A percentile compares a stretch with the other conserved stretches of the same genome.
Conservation (phyloP, 192 early-diverging fungal species). For the Neocallimastix lanati region DNA sequence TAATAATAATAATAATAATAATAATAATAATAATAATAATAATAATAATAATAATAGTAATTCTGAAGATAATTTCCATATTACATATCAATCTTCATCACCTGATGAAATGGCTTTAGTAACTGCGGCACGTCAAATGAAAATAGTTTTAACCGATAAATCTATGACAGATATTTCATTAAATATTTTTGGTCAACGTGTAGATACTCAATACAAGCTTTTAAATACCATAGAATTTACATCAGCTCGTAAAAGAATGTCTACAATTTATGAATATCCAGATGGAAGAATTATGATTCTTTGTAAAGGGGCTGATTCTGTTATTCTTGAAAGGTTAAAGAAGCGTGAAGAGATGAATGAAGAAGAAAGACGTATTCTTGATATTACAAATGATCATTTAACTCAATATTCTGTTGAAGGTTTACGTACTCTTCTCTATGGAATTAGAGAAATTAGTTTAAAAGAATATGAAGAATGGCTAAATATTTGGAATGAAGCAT, state of each 20-base stretch:
- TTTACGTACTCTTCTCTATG: conserved; percentile 65
- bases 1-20: conserved; percentile 3
- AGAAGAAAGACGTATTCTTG: neutral
- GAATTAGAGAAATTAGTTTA: conserved; percentile 39
- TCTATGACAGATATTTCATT: conserved; percentile 8
- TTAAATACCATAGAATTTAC: conserved; percentile 72
- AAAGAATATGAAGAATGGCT: conserved; percentile 32
- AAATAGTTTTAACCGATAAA: conserved; percentile 43
- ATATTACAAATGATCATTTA: neutral
- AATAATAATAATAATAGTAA: too few species aligned
- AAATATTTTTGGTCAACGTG: conserved; percentile 8
- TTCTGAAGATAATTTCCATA: conserved; percentile 20
- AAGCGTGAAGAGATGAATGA: conserved; percentile 11
- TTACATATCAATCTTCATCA: conserved; percentile 58
- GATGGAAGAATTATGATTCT: conserved; percentile 58
- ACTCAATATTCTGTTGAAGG: conserved; percentile 27
- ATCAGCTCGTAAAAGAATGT: conserved; percentile 77
- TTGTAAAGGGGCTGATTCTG: conserved; percentile 84
- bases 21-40: too few species aligned
- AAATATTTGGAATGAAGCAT: conserved; percentile 46
- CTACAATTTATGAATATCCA: conserved; percentile 48
- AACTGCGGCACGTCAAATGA: conserved; percentile 55
- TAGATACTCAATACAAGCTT: conserved; percentile 23
- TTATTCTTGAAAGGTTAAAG: conserved; percentile 49
- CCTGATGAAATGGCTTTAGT: conserved; percentile 75